A percentile compares a stretch with the other conserved stretches of the same genome.
Conservation (phyloP, 2,329 filamentous ascomycete genomes). For the Blumeria graminis region DNA sequence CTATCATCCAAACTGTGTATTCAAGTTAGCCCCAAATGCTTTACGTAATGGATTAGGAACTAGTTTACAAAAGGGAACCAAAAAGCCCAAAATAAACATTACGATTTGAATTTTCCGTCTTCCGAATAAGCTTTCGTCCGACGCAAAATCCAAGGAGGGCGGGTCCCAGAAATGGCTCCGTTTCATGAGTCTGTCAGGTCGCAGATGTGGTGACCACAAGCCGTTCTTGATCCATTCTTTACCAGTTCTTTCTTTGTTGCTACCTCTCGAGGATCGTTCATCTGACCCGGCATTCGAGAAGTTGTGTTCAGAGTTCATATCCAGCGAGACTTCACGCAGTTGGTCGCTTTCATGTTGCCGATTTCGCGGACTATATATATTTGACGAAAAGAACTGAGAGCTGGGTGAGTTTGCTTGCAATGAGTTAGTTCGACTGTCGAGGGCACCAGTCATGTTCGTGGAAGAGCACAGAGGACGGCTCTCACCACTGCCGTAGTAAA, state of each 20-base stretch:
- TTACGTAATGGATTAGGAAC: background rate
- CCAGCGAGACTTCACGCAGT: constrained; percentile 18
- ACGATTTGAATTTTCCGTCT: constrained; percentile 51
- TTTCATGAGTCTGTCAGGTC: constrained; percentile 33
- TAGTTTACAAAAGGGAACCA: constrained; percentile 44
- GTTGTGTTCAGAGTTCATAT: constrained; percentile 18
- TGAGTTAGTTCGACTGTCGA: constrained; percentile 23
- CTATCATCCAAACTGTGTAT: constrained; percentile 50
- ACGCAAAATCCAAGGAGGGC: constrained; percentile 41
- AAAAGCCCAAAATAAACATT: constrained; percentile 52
- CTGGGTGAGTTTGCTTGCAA: constrained; percentile 24
- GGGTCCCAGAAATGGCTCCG: constrained; percentile 44
- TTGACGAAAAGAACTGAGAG: constrained; percentile 20
- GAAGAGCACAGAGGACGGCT: constrained; percentile 23
- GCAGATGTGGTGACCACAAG: constrained; percentile 52
- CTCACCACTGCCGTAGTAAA: constrained; percentile 49
- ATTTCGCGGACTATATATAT: constrained; percentile 22
- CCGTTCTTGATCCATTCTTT: constrained; percentile 32
- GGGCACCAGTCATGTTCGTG: constrained; percentile 12
- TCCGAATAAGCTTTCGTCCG: constrained; percentile 34
- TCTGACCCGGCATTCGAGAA: background rate
- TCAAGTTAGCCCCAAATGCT: constrained; percentile 2
- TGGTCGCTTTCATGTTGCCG: constrained; percentile 19
- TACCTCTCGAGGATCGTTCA: background rate
- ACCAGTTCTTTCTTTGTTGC: constrained; percentile 2